These are phyloP conservation scores for Backusella circina DNA, from an alignment of 192 early-diverging fungal species.

Conservation along the genomic window DNA sequence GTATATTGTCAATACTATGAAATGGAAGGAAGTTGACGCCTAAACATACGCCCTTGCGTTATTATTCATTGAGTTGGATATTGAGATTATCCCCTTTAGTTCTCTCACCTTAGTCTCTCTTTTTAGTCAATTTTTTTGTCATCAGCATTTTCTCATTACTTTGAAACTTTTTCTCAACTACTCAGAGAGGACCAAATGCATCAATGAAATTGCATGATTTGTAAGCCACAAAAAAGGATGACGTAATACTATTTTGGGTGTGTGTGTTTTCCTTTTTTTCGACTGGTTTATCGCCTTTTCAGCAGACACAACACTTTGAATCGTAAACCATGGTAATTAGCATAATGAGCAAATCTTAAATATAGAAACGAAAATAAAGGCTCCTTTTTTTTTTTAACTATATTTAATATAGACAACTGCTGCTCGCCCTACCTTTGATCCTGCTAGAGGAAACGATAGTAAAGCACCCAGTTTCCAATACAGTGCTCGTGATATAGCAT, in stretches of 20 bases:
- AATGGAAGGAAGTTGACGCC: no score
- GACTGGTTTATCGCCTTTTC: background rate
- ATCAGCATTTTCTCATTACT: no score
- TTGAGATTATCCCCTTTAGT: no score
- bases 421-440: constrained; percentile 76
- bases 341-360: background rate
- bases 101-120: no score
- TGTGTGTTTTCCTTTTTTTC: background rate
- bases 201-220: background rate
- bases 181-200: no score
- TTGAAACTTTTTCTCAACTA: no score
- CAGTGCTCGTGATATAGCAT: constrained; percentile 66
- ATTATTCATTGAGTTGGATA: no score
- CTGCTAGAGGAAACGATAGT: constrained; percentile 64
- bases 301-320: background rate
- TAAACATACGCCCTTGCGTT: no score
- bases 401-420: constrained; percentile 50
- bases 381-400: background rate
- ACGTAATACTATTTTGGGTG: background rate
- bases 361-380: background rate
- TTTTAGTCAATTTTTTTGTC: no score
- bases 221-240: background rate
- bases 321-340: background rate
- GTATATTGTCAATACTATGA: no score
- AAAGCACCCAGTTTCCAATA: constrained; percentile 61